Conservation (phyloP, 2,329 filamentous ascomycete species). For the Emmonsiellopsis sp. region DNA sequence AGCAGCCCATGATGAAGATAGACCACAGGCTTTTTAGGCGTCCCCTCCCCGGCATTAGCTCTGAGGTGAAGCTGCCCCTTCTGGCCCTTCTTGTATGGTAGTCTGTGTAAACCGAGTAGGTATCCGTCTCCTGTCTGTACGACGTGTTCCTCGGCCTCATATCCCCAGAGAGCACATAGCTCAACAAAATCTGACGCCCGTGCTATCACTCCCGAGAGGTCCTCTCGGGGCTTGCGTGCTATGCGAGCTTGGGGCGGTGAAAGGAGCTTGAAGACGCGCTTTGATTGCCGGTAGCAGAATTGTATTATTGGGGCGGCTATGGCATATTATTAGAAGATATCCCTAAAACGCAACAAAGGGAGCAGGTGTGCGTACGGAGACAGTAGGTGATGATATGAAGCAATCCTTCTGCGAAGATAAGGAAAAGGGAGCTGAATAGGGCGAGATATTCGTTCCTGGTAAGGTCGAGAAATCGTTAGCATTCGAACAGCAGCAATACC, state of each 20-base stretch:
- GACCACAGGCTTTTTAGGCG: conserved; percentile 70
- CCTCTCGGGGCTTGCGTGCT: conserved; percentile 57
- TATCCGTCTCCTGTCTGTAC: conserved; percentile 93
- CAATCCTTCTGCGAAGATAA: conserved; percentile 72
- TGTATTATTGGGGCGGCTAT: conserved; percentile 68
- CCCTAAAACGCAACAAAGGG: neutral
- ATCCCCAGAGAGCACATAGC: conserved; percentile 83
- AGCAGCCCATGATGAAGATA: conserved; percentile 93
- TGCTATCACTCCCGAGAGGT: conserved; percentile 63
- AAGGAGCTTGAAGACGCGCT: conserved; percentile 70
- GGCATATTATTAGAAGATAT: neutral
- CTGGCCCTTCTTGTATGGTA: conserved; percentile 75
- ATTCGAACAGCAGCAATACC: neutral
- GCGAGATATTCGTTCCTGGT: conserved; percentile 75
- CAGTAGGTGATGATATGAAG: conserved; percentile 81
- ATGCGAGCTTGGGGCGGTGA: conserved; percentile 60
- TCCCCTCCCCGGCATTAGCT: conserved; percentile 62
- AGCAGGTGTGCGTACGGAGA: conserved; percentile 54
- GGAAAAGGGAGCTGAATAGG: conserved; percentile 69
- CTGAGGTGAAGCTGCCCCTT: conserved; percentile 48
- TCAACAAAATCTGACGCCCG: conserved; percentile 88
- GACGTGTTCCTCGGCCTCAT: conserved; percentile 91
- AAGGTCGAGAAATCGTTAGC: neutral
- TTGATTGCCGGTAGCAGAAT: conserved; percentile 73
- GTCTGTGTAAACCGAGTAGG: conserved; percentile 75